Evolutionary conservation across 345 rosid genomes (phyloP), one percentile per base, ranked within the genome.

Genomic region (Arabidopsis arenosa): DNA sequence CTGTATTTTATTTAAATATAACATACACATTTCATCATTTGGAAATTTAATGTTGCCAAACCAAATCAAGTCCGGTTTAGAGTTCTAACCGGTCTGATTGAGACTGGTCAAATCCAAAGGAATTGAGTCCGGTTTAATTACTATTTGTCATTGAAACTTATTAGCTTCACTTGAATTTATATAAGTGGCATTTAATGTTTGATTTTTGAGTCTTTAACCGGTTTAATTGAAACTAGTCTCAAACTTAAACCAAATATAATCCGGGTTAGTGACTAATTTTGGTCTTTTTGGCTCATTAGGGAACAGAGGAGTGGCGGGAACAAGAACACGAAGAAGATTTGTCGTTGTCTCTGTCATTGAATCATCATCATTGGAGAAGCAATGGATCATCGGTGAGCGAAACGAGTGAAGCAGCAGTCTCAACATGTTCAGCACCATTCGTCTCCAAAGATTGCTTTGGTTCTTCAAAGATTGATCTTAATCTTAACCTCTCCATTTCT

Each of bases 401-500:
- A 35, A 81, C 80, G 4, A 87, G 93, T 41, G 98, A 93, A 79
- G 87, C 84, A 79, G 87, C 85, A 3, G 73, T 90, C 76, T 92
- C 94, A 7, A 82, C 83, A 1, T 78, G 80, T 62, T 51, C 84
- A 1, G 75, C 75, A 69, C 80, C 88, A 52, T 78, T 66, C 47
- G 28, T 52, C 64, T 65, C 55, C 59, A 80, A 80, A 63, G 89
- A 80, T 47, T 81, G 83, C 71, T 81, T 75, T 9, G 80, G 45
- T 17, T 79, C 88, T 13, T 84, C 83, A 4, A 64, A 76, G 56
- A 70, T 48, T 39, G 82, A 73, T 48, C 71, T 88, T 7, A 87
- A 88, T 66, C 80, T 92, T 32, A 93, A 90, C 47, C 84, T 93
- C 0, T 89, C 96, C 5, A 85, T 89, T 70, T 90, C 96, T 54